Evolutionary conservation across 805 yeast genomes (phyloP).

Genomic region (Kodamaea leandrae): DNA sequence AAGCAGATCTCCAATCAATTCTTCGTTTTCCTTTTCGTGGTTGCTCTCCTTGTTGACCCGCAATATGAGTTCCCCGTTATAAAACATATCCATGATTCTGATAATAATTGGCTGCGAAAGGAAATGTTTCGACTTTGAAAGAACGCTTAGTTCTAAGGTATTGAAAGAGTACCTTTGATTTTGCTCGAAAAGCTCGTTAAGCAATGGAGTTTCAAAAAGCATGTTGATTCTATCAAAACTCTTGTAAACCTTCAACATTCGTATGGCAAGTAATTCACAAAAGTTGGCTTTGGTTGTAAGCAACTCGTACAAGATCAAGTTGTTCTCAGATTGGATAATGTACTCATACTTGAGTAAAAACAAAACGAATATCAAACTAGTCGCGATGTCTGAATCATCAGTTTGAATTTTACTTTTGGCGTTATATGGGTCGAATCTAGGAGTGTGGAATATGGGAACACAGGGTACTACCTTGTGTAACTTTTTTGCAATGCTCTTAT

Average conservation of each 20-base stretch:
- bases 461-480: slow-evolving; percentile 29
- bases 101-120: slow-evolving; percentile 52
- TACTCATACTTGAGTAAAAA: slow-evolving; percentile 38
- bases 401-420: not conserved
- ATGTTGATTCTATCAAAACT: slow-evolving; percentile 43
- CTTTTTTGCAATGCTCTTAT: slow-evolving; percentile 31
- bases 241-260: slow-evolving; percentile 47
- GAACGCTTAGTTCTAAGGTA: slow-evolving; percentile 50
- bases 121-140: slow-evolving; percentile 51
- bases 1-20: slow-evolving; percentile 12
- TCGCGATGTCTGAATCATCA: slow-evolving; percentile 11
- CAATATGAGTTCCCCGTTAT: slow-evolving; percentile 49
- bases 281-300: slow-evolving; percentile 46
- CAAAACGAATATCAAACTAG: slow-evolving; percentile 30
- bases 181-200: slow-evolving; percentile 26
- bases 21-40: slow-evolving; percentile 16
- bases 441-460: slow-evolving; percentile 24
- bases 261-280: slow-evolving; percentile 52
- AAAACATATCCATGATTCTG: slow-evolving; percentile 46
- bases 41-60: slow-evolving; percentile 6
- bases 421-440: slow-evolving; percentile 18
- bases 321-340: slow-evolving; percentile 37
- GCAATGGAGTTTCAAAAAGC: slow-evolving; percentile 47
- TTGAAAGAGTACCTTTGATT: slow-evolving; percentile 27
- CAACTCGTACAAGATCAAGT: slow-evolving; percentile 36